These are phyloP conservation scores for Boeremia lycopersici DNA, from an alignment of 2,329 filamentous ascomycete species.

Conservation along the genomic window DNA sequence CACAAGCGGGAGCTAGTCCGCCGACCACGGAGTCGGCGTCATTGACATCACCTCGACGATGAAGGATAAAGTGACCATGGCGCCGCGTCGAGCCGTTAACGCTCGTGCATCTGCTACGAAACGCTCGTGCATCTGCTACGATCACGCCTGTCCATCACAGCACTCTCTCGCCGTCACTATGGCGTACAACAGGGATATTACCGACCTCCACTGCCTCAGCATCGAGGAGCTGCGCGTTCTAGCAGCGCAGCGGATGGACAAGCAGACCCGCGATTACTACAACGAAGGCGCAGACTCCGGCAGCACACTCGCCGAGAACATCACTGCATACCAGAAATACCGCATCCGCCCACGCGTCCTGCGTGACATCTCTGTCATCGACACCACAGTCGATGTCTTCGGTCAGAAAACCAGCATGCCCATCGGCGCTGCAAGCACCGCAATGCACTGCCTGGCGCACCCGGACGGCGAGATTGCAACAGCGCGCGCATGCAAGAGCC, in stretches of 20 bases:
- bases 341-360: constrained; percentile 46
- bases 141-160: neutral
- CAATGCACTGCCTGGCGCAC: constrained; percentile 53
- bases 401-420: constrained; percentile 41
- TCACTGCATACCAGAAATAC: constrained; percentile 38
- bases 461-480: constrained; percentile 52
- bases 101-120: too few relatives aligned
- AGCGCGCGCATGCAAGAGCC: constrained; percentile 48
- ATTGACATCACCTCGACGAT: constrained; percentile 8
- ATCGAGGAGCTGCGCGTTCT: constrained; percentile 34
- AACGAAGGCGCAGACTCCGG: constrained; percentile 35
- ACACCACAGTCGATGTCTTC: constrained; percentile 40
- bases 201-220: constrained; percentile 36
- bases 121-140: too few relatives aligned
- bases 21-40: constrained; percentile 17
- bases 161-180: constrained; percentile 6
- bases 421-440: constrained; percentile 51
- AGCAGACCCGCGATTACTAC: constrained; percentile 39
- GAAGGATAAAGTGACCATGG: constrained; percentile 12
- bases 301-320: constrained; percentile 34
- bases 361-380: constrained; percentile 46
- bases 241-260: constrained; percentile 38
- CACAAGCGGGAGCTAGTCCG: constrained; percentile 9
- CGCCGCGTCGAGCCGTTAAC: neutral
- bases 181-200: constrained; percentile 21